These are phyloP conservation scores for Amoebophrya sp. DNA, from an alignment of 169 alveolate genomes.

Conservation along the genomic window DNA sequence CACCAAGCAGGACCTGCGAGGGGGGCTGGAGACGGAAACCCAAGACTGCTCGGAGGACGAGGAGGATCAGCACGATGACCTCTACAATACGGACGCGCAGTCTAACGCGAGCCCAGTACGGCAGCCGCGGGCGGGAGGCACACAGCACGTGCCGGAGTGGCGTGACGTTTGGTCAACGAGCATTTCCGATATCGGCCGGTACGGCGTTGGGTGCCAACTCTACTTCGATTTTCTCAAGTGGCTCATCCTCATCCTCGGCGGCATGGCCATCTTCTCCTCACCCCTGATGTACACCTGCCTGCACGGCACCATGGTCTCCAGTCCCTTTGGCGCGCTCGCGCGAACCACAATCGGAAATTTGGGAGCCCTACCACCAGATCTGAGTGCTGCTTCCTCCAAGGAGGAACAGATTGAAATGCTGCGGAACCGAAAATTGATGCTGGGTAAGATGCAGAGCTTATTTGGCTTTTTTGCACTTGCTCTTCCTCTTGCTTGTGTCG, in stretches of 20 bases:
- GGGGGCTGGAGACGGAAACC: too few relatives aligned
- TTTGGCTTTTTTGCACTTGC: too few relatives aligned
- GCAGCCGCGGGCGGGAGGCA: too few relatives aligned
- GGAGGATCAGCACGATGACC: too few relatives aligned
- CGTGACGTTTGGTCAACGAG: background rate
- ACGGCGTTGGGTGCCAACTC: background rate
- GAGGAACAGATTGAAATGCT: background rate
- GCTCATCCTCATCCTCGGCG: background rate
- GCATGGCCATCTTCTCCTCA: background rate
- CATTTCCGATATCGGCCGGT: background rate
- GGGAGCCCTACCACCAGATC: background rate
- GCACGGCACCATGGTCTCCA: background rate
- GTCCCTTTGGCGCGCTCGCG: background rate
- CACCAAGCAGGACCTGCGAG: too few relatives aligned
- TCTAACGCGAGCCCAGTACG: too few relatives aligned
- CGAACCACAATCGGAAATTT: background rate
- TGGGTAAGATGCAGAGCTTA: too few relatives aligned
- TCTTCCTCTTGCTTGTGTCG: too few relatives aligned
- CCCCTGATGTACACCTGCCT: background rate
- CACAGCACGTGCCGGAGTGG: too few relatives aligned
- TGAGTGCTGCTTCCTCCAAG: background rate
- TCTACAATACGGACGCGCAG: too few relatives aligned
- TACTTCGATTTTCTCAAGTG: background rate
- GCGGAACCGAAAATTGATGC: background rate
- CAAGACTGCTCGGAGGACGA: too few relatives aligned